A percentile compares a stretch with the other conserved stretches of the same genome.
Evolutionary conservation across 2,329 filamentous ascomycete species (phyloP).

Genomic region (Colletotrichum sp.): DNA sequence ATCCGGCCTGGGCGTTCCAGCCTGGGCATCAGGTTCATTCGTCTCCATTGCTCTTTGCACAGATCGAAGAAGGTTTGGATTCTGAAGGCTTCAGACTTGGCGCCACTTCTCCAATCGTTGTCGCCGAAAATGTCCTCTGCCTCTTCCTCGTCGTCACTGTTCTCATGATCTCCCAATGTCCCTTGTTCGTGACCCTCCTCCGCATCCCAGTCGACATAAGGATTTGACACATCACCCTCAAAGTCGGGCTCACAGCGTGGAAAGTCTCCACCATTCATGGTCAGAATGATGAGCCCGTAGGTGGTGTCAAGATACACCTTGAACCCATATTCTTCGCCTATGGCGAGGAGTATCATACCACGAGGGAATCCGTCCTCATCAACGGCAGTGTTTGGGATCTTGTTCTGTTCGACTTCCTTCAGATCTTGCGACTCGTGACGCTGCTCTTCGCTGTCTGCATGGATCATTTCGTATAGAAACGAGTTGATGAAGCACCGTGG

Average conservation of each 20-base stretch:
- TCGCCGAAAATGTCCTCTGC: neutral
- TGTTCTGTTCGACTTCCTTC: neutral
- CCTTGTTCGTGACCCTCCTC: neutral
- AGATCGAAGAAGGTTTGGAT: neutral
- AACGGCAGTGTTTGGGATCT: neutral
- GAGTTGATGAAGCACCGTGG: no score
- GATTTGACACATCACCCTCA: neutral
- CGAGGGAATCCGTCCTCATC: neutral
- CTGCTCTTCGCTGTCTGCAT: no score
- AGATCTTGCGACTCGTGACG: no score
- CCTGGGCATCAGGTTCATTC: neutral
- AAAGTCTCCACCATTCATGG: neutral
- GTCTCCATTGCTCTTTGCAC: neutral
- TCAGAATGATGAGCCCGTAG: neutral
- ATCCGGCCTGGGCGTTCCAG: neutral
- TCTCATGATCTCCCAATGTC: rapidly evolving
- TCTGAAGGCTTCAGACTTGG: neutral
- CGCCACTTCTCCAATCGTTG: neutral
- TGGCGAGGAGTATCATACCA: neutral
- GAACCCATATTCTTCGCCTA: neutral
- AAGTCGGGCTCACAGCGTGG: neutral
- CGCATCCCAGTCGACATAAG: neutral
- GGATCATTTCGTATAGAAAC: no score
- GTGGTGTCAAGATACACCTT: neutral
- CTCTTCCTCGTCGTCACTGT: neutral